Base-by-base conservation (phyloP, 2,329 filamentous ascomycete genomes). In the Chaetomium olivaceum region DNA sequence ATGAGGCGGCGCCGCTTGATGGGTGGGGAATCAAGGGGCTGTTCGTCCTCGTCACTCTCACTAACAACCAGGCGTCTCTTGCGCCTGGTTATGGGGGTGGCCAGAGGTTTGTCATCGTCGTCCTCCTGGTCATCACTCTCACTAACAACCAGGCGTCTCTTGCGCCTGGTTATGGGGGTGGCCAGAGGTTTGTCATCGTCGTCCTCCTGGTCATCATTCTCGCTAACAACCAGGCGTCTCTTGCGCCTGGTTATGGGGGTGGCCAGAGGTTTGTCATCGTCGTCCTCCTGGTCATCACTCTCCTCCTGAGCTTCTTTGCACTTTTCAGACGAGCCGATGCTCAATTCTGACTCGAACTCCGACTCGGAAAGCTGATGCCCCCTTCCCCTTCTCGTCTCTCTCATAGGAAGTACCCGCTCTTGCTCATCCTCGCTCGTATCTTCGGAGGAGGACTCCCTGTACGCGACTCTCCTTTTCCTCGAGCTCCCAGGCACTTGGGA, bases 301-400 rank as follows among this genome's bases (percentile, higher is more conserved):
- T 60, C 19, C 54, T 57, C 21, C 23, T 23, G 11, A 4, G 11
- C 33, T 25, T 33, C 46, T 59, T 60, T 14, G 61, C 36, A 55
- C 21, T 33, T 55, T 43, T 31, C 29, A 2, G 59, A 4, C 6
- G 56, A 52, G 73, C 72, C 65, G 76, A 74, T 21, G 72, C 46
- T 58, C 8, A 23, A 54, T 9, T 23, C 29, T 7, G 58, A 51
- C 4, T 3, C 21, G 66, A 21, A 78, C 74, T 63, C 75, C 33
- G 61, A 46, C 19, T 12, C 16, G 8, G 52, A 43, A 8, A 6
- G 16, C 11, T 65, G 23, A 78, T 74, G 62, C 75, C 29, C 66
- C 29, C 29, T 58, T 25, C 55, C 27, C 31, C 36, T 5, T 9
- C 33, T 77, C 12, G 29, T 77, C 70, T 43, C 71, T 51, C n/a